Percentiles rank a stretch among this genome's conserved stretches.
Conservation (phyloP, 108 stramenopile genomes). For the Aurantiochytrium sp. region DNA sequence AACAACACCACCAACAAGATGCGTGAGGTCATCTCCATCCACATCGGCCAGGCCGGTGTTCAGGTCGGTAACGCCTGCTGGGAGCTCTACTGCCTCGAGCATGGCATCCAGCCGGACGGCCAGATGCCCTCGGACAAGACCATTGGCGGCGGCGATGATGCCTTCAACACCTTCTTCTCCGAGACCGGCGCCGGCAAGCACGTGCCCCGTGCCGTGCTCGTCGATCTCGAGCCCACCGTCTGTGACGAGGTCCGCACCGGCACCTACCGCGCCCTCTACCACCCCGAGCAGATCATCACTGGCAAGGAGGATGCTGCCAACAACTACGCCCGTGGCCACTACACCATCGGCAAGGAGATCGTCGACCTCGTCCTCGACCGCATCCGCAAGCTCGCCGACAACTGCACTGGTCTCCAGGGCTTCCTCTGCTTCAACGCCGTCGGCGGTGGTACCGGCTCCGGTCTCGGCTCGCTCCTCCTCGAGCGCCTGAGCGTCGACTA, state of each 20-base stretch:
- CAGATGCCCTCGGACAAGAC: conserved; percentile 68
- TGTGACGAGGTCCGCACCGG: conserved; percentile 67
- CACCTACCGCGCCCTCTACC: conserved; percentile 81
- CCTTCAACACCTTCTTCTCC: conserved; percentile 89
- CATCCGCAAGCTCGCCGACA: conserved; percentile 95
- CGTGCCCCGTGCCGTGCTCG: conserved; percentile 93
- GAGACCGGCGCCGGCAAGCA: conserved; percentile 93
- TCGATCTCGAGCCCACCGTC: conserved; percentile 95
- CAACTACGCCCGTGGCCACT: conserved; percentile 99
- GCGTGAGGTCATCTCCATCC: conserved; percentile 54
- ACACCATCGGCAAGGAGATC: conserved; percentile 97
- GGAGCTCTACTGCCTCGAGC: conserved; percentile 67
- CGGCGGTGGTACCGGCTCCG: conserved; percentile 97
- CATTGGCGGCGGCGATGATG: conserved; percentile 61
- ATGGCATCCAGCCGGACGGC: conserved; percentile 67
- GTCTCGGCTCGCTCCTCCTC: conserved; percentile 92
- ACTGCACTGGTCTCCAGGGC: conserved; percentile 97
- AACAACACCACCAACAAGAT: conserved; percentile 11
- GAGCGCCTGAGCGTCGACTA: conserved; percentile 96
- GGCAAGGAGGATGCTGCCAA: conserved; percentile 99
- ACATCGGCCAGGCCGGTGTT: conserved; percentile 70
- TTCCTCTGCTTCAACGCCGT: conserved; percentile 98
- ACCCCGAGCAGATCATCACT: conserved; percentile 96
- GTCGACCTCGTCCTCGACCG: conserved; percentile 94
- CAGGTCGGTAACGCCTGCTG: conserved; percentile 64